Evolutionary conservation across 108 stramenopile genomes (phyloP), one percentile per base, ranked within the genome.

Genomic region (Discostella pseudostelligera): DNA sequence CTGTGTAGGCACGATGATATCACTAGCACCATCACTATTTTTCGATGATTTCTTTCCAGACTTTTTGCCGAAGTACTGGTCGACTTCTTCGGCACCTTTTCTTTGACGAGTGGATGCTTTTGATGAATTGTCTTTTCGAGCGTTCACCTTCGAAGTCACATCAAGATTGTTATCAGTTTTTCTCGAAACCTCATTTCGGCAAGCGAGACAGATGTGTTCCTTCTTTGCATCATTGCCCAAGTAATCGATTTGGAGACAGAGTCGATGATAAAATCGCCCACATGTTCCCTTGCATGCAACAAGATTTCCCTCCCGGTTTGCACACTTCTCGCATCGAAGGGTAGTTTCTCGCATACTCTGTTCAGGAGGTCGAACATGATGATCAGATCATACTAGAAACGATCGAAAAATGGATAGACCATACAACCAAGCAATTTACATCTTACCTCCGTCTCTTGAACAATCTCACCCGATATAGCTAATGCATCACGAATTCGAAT

Each of bases 201-300:
- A 64, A 51, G 16, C 3, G 28, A 21, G 50, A 39, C 62, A 64
- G 32, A 64, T 37, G 12, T 64, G 62, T 56, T 61, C 46, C 6
- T 47, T 56, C 22, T 68, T 56, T 11, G 53, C 51, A 46, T 56
- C 47, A 22, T 24, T 43, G 14, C 19, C 9, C 5, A 49, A 39
- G 17, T 28, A 60, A 28, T 75, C 74, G 10, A 75, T 48, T 50
- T 68, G 74, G 40, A 75, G 55, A 46, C 74, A 75, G 28, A 68
- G 51, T 16, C 44, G 53, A 43, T 75, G 74, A 55, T 67, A 75
- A 43, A 48, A 75, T 40, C 61, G 57, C 11, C 74, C 74, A 39
- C 74, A 75, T 21, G 55, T 57, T 40, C 67, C 59, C 12, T 42
- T 16, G 47, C 74, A 75, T 45, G 28, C n/a, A 53, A 62, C 39